Percentiles rank a stretch among this genome's conserved stretches.
Evolutionary conservation across 495 filamentous ascomycete genomes (phyloP).

Genomic region (Penicillium silybi): DNA sequence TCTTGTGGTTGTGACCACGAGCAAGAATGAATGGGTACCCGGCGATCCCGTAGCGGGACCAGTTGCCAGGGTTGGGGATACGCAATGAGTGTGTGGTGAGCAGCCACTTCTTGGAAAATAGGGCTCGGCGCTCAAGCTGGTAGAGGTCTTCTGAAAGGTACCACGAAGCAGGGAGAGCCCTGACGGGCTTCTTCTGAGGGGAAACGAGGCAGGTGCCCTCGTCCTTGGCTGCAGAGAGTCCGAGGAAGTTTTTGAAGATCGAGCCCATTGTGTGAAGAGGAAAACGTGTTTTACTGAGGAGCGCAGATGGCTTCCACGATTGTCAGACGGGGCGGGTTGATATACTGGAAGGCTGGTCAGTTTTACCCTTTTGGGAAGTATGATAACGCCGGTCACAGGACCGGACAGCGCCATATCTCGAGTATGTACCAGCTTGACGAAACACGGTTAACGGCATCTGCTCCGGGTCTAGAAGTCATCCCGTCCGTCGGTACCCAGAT

Average conservation of each 20-base stretch:
- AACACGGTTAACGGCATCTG: not conserved
- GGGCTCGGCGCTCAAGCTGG: slow-evolving; percentile 43
- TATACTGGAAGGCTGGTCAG: not conserved
- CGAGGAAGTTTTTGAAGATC: not conserved
- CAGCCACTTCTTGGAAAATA: slow-evolving; percentile 46
- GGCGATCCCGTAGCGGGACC: slow-evolving; percentile 35
- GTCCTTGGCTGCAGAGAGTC: not conserved
- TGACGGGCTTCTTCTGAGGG: not conserved
- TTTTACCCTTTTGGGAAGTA: not conserved
- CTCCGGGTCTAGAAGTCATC: not conserved
- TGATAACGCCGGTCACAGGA: not conserved
- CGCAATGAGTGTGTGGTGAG: slow-evolving; percentile 32
- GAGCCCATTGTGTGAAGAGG: not conserved
- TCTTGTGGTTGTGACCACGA: slow-evolving; percentile 23
- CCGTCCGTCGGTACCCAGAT: no score
- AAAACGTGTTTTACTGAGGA: not conserved
- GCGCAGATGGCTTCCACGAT: not conserved
- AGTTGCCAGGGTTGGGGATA: slow-evolving; percentile 42
- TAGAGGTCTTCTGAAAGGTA: slow-evolving; percentile 42
- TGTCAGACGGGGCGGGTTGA: not conserved
- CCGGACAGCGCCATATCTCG: not conserved
- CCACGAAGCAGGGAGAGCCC: slow-evolving; percentile 41
- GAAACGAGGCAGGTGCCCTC: not conserved
- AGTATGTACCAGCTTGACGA: not conserved
- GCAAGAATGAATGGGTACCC: slow-evolving; percentile 19